phyloP scores from a whole-genome alignment of 768 basidiomycete species.

The Rossbeevera mucosa region DNA sequence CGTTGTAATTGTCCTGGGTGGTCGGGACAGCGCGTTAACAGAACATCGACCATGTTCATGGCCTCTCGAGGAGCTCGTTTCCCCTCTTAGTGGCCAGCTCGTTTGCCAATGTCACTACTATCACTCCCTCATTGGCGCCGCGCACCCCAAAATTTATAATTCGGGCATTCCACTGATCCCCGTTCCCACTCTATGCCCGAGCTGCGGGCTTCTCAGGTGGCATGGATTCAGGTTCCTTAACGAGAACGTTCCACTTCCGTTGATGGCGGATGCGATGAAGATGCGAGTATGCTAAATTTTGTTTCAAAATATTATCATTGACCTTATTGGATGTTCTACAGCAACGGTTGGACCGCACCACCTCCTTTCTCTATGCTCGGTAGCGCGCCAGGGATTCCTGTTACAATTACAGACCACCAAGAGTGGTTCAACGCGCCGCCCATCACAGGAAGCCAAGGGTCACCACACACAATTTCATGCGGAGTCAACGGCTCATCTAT shows the following conservation, averaged over 20 bases:
- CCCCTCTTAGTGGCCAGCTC: background rate
- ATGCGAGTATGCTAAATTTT: conserved; percentile 4
- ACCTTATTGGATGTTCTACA: background rate
- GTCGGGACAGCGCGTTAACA: background rate
- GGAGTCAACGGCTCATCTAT: conserved; percentile 5
- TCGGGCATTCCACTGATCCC: conserved; percentile 11
- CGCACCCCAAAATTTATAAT: background rate
- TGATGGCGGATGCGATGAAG: conserved; percentile 25
- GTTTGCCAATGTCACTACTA: conserved; percentile 1
- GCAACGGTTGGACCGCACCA: background rate
- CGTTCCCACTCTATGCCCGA: conserved; percentile 19
- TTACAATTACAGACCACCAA: background rate
- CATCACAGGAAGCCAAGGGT: background rate
- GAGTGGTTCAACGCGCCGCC: background rate
- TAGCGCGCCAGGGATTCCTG: background rate
- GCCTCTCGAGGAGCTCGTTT: conserved; percentile 3
- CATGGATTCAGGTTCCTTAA: conserved; percentile 10
- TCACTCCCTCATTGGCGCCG: conserved; percentile 3
- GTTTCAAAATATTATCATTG: background rate
- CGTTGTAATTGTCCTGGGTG: background rate
- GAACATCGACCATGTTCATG: background rate
- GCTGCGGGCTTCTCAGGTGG: conserved; percentile 6
- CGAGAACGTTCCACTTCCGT: conserved; percentile 15
- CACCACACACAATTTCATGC: background rate
- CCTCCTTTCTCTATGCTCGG: background rate